Evolutionary conservation across 2,329 filamentous ascomycete genomes (phyloP).

Genomic region (Epichloe scottii): DNA sequence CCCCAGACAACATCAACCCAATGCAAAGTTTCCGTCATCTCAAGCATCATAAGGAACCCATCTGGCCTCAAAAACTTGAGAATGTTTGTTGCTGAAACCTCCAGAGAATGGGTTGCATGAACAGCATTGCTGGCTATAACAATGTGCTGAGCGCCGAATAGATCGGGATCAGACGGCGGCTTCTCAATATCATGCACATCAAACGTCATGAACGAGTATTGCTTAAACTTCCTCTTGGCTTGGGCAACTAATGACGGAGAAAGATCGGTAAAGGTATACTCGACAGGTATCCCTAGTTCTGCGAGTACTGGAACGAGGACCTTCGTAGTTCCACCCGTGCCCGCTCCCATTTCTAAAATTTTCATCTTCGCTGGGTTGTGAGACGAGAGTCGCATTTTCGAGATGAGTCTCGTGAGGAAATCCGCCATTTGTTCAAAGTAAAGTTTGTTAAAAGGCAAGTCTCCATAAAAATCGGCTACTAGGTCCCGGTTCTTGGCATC

Average conservation of each 20-base stretch:
- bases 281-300: slow-evolving; percentile 18
- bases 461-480: slow-evolving; percentile 22
- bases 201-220: slow-evolving; percentile 8
- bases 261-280: slow-evolving; percentile 30
- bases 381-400: not conserved
- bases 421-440: slow-evolving; percentile 21
- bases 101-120: slow-evolving; percentile 19
- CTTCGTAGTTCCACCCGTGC: slow-evolving; percentile 22
- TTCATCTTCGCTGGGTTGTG: slow-evolving; percentile 7
- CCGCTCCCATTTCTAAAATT: slow-evolving; percentile 17
- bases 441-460: slow-evolving; percentile 22
- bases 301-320: slow-evolving; percentile 16
- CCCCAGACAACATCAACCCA: slow-evolving; percentile 22
- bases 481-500: slow-evolving; percentile 21
- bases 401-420: slow-evolving; percentile 13
- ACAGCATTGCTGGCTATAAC: slow-evolving; percentile 23
- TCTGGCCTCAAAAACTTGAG: slow-evolving; percentile 7
- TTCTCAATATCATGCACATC: slow-evolving; percentile 9
- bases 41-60: slow-evolving; percentile 9
- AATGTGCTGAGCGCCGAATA: slow-evolving; percentile 15
- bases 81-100: slow-evolving; percentile 8
- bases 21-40: slow-evolving; percentile 8
- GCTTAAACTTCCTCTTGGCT: slow-evolving; percentile 5
- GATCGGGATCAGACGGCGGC: slow-evolving; percentile 6
- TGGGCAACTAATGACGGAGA: slow-evolving; percentile 10